Evolutionary conservation across 1,284 basidiomycete genomes (phyloP), one percentile per base, ranked within the genome.

Genomic region (Thecaphora thlaspeos): DNA sequence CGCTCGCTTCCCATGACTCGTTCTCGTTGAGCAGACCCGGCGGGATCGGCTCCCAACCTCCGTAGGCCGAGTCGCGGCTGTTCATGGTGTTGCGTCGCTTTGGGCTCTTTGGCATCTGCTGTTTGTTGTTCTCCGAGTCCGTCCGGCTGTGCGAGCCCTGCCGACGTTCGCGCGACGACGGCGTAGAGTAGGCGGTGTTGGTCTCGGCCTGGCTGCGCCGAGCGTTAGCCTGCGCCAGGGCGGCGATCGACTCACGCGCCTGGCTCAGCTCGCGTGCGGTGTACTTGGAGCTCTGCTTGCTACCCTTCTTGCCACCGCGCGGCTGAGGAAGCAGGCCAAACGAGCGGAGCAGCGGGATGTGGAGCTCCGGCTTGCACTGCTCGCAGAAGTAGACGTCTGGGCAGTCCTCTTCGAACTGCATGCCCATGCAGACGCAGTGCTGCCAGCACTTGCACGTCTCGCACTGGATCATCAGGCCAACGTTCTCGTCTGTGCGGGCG

Each of bases 401-500:
- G 48, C 78, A 80, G 50, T 80, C 87, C 58, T 88, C 88, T 77
- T 92, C 89, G 39, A 85, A 86, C 76, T 87, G 85, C 78, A 90
- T 90, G 44, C 94, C 94, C 86, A 98, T 92, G 80, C 94, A 98
- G 28, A 88, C 84, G 18, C 93, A 93, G 79, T 98, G 94, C 80
- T 98, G 94, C 94, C 94, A 98, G 59, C 91, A 90, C 74, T 91
- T 89, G 82, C 94, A 98, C 48, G 84, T 87, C 81, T 98, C 94
- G 81, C 94, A 98, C 79, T 93, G 89, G 46, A 96, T 91, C 91
- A 97, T 96, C 77, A 91, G 88, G n/a, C 79, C 80, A 23, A 77
- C 71, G 47, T 79, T 76, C 57, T 81, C 80, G 80, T 91, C 90
- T 45, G 75, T 59, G n/a, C n/a, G n/a, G n/a, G n/a, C n/a, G n/a